A percentile compares a stretch with the other conserved stretches of the same genome.
Conservation (phyloP, 495 filamentous ascomycete genomes). For the Trichocladium antarcticum region DNA sequence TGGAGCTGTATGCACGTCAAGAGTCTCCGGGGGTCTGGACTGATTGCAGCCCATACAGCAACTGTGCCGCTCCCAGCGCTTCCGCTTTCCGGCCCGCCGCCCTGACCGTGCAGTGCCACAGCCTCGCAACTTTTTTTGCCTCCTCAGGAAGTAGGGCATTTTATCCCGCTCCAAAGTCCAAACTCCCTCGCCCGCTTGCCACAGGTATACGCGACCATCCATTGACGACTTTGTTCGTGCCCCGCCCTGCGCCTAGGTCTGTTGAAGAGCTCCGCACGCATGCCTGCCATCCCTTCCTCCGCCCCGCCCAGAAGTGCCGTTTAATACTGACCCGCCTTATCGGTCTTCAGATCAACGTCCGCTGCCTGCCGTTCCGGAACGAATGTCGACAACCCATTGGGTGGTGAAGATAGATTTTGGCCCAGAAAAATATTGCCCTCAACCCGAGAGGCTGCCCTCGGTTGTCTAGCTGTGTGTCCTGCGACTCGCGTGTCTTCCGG, state of each 20-base stretch:
- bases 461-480: too few relatives aligned
- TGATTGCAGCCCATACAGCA: too few relatives aligned
- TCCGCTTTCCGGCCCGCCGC: slow-evolving; percentile 1
- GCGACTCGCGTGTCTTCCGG: background rate
- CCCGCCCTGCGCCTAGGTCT: background rate
- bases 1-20: background rate
- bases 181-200: background rate
- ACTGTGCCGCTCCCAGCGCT: background rate
- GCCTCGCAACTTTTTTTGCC: background rate
- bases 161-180: background rate
- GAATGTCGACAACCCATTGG: slow-evolving; percentile 7
- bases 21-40: too few relatives aligned
- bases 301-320: slow-evolving; percentile 10
- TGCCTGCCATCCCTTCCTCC: background rate
- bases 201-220: background rate
- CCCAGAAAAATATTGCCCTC: background rate
- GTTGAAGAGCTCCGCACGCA: background rate
- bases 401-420: background rate
- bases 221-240: background rate
- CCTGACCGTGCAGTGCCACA: background rate
- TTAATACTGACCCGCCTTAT: background rate
- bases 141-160: background rate
- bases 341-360: background rate
- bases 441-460: too few relatives aligned
- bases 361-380: slow-evolving; percentile 2